Conservation (phyloP, 164 flowering plant species). For the Annona cherimola region DNA sequence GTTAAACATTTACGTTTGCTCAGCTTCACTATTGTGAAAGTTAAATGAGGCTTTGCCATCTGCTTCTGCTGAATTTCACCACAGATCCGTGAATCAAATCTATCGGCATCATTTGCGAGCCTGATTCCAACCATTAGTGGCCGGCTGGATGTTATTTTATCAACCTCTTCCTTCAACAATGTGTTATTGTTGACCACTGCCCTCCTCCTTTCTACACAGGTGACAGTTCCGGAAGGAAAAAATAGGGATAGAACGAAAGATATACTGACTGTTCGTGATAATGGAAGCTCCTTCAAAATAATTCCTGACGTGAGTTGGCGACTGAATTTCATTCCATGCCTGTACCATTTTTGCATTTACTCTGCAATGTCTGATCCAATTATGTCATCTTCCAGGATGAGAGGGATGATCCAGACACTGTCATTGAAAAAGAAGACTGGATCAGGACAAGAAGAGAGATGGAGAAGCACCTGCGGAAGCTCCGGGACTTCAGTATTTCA, state of each 20-base stretch:
- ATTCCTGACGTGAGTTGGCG: conserved; percentile 39
- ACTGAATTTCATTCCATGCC: conserved; percentile 6
- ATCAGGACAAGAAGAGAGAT: conserved; percentile 62
- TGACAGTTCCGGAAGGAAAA: conserved; percentile 76
- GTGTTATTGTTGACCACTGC: background rate
- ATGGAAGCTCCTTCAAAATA: conserved; percentile 77
- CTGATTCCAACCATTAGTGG: too few relatives aligned
- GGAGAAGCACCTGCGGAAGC: conserved; percentile 88
- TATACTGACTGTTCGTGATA: conserved; percentile 75
- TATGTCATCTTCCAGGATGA: conserved; percentile 39
- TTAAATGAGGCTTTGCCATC: too few relatives aligned
- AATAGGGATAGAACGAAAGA: conserved; percentile 71
- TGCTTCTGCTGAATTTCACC: too few relatives aligned
- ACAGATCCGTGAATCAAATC: too few relatives aligned
- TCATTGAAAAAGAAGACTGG: conserved; percentile 91
- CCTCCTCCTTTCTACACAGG: conserved; percentile 32
- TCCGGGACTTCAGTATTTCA: conserved; percentile 71
- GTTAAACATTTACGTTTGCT: too few relatives aligned
- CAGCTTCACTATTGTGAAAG: too few relatives aligned
- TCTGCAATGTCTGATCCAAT: conserved; percentile 9
- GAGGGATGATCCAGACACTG: conserved; percentile 71
- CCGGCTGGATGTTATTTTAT: too few relatives aligned
- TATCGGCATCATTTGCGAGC: too few relatives aligned
- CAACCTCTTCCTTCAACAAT: background rate
- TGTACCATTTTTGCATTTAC: background rate